Base-by-base conservation (phyloP, 1,284 basidiomycete genomes). In the Earliella scabrosa region DNA sequence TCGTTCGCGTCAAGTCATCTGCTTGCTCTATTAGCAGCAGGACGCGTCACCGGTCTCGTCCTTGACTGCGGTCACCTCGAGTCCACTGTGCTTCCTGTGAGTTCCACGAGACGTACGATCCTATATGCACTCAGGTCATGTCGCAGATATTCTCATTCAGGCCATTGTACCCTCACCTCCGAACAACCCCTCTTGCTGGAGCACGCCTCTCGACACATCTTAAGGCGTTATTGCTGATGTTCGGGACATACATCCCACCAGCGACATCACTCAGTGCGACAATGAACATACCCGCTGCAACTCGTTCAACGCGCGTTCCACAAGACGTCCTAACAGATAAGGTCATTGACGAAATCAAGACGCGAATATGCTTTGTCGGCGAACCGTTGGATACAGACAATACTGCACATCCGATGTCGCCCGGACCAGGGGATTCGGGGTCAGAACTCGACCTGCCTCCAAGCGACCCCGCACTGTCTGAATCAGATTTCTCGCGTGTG, bases 61-160 rank as follows among this genome's bases (percentile, higher is more conserved):
- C 78, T 99, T 2, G 95, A 98, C 66, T 88, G 88, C 61, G 97
- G 97, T 0, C 88, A 96, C 69, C 81, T 97, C 1, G 95, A 99
- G 72, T 90, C 95, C 0, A 90, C 88, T 2, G 86, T 88, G 8
- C 80, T 97, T 38, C 95, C 97, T 0, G 96, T 97, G 66, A 53
- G 90, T 49, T 24, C 3, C 26, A 23, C 23, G 21, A 11, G 32
- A 6, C 4, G n/a, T 16, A 8, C 8, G 2, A 4, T 0, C 11
- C 0, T 8, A 0, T 21, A 9, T 34, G 6, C 21, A 1, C 52
- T 46, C 32, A 52, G 43, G 18, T 52, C 24, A 44, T 41, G 40
- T 44, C n/a, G 7, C 64, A 97, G 95, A 93, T 97, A 63, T 96
- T 89, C 67, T 86, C 91, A 43, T 88, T 93, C 10, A 80, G 96